These are phyloP conservation scores for Fusarium bulbicola DNA, from an alignment of 2,329 filamentous ascomycete genomes.

Conservation along the genomic window DNA sequence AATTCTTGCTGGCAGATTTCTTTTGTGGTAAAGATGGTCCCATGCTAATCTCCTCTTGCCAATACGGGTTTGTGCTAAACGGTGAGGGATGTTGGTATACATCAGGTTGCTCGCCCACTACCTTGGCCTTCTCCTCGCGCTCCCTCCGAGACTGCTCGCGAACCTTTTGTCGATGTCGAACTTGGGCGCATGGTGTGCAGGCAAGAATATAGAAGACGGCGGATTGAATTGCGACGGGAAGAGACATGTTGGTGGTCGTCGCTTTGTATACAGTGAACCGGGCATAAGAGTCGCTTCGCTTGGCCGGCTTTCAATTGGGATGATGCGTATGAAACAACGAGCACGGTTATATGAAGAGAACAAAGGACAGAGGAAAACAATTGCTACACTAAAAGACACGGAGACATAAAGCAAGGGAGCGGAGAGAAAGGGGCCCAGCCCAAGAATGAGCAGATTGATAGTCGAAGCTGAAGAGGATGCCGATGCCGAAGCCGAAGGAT, in stretches of 20 bases:
- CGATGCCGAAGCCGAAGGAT: background rate
- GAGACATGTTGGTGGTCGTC: conserved; percentile 49
- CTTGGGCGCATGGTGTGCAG: conserved; percentile 80
- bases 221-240: conserved; percentile 73
- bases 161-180: conserved; percentile 74
- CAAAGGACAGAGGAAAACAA: background rate
- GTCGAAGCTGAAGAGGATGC: background rate
- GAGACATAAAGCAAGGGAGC: conserved; percentile 26
- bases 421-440: conserved; percentile 31
- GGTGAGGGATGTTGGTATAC: conserved; percentile 82
- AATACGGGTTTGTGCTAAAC: conserved; percentile 88
- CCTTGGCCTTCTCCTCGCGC: conserved; percentile 69
- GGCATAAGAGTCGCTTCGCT: conserved; percentile 34
- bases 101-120: conserved; percentile 75
- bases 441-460: conserved; percentile 34
- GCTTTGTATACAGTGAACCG: conserved; percentile 28
- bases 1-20: conserved; percentile 65
- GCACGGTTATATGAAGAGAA: conserved; percentile 3
- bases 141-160: conserved; percentile 76
- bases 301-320: conserved; percentile 4
- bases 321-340: background rate
- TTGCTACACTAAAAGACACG: conserved; percentile 23
- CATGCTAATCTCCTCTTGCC: conserved; percentile 85
- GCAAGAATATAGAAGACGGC: conserved; percentile 81
- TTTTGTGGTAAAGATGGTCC: conserved; percentile 76